Base-by-base conservation (phyloP, 805 yeast genomes). In the Lachancea sp. region DNA sequence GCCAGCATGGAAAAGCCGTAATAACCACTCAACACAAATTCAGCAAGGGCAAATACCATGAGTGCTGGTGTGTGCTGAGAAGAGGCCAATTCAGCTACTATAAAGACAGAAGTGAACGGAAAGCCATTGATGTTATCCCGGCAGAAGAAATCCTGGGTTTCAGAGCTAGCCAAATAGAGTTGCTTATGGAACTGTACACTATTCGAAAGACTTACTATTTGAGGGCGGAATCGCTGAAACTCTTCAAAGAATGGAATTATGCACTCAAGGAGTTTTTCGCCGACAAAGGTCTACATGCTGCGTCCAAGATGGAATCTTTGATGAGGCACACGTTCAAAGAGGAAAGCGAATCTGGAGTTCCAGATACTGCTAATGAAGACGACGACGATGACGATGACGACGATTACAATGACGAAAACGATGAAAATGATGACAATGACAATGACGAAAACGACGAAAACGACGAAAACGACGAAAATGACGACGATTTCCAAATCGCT, bases 11-110 rank as follows among this genome's bases (percentile, higher is more conserved):
- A 2, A 30, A 34, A 11, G 16, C 31, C 15, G 27, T 36, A 3
- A 36, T 20, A n/a, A n/a, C 31, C 27, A 19, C 43, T 9, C 47
- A 44, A 15, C 37, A 44, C 18, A 38, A 41, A 40, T 44, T 44
- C 35, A 18, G 12, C 19, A 38, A 39, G 34, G 31, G 47, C n/a
- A 40, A 43, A 9, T 38, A 32, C 31, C 52, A 51, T 17, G 39
- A 37, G n/a, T 54, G 46, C 37, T 56, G 59, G 59, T 56, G 56
- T 41, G 59, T 56, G 10, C 41, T 56, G 16, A 43, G 59, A 34
- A 42, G 48, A 29, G 50, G 48, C n/a, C 59, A 56, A 39, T 49
- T 56, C 31, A 53, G 58, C 39, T 56, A 56, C 39, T 56, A 56
- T 36, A 56, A 54, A 43, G 53, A 53, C 42, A 47, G 41, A 25